A percentile compares a stretch with the other conserved stretches of the same genome.
Evolutionary conservation across 805 yeast species (phyloP).

Genomic region (Alloascoidea hylecoeti): DNA sequence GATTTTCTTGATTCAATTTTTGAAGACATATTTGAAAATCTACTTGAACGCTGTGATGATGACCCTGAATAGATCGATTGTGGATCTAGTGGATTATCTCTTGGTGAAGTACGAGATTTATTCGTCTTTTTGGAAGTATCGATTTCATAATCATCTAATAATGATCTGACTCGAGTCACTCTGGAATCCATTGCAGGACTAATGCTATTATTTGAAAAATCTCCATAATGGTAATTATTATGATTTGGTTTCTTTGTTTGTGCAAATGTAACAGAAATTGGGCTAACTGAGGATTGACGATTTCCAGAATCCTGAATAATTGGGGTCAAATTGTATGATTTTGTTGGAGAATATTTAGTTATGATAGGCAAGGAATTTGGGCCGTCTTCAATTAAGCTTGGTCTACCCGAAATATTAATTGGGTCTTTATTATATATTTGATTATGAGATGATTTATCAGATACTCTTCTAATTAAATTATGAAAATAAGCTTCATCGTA

Average conservation of each 20-base stretch:
- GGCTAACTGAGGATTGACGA: neutral
- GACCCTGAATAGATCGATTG: conserved; percentile 1
- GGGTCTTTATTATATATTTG: neutral
- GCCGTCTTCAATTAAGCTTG: neutral
- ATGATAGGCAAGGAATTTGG: no score
- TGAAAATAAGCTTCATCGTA: no score
- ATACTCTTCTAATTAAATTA: no score
- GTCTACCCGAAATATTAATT: neutral
- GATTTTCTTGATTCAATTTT: neutral
- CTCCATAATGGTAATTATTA: no score
- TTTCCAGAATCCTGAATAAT: no score
- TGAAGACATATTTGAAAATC: neutral
- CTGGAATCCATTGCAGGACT: neutral
- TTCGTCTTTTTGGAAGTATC: neutral
- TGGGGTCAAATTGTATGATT: no score
- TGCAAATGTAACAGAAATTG: neutral
- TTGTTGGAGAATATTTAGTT: no score
- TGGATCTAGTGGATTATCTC: neutral
- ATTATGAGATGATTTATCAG: neutral
- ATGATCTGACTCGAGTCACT: neutral
- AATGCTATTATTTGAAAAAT: neutral
- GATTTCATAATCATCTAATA: neutral
- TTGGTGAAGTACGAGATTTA: neutral
- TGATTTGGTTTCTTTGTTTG: neutral
- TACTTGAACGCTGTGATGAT: neutral